Evolutionary conservation across 768 basidiomycete genomes (phyloP).

Genomic region (Kwoniella dejecticola): DNA sequence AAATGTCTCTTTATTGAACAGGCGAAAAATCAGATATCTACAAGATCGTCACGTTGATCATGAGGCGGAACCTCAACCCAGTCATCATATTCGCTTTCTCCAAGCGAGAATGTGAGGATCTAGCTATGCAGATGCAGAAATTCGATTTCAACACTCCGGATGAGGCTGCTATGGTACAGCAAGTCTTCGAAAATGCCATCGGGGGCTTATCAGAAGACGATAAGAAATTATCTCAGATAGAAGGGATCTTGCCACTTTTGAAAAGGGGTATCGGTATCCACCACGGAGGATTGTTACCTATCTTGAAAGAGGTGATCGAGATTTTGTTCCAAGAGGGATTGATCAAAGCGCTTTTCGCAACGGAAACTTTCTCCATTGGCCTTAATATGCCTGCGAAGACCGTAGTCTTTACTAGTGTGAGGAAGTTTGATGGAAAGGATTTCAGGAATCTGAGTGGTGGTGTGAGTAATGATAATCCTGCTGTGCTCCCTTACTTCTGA

Average conservation of each 20-base stretch:
- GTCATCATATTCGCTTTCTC: conserved; percentile 98
- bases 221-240: conserved; percentile 86
- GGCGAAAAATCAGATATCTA: conserved; percentile 75
- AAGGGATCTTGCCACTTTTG: conserved; percentile 85
- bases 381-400: conserved; percentile 99
- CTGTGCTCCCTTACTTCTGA: neutral
- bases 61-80: conserved; percentile 95
- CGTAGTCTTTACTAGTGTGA: conserved; percentile 91
- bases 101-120: conserved; percentile 93
- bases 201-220: conserved; percentile 84
- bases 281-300: conserved; percentile 94
- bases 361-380: conserved; percentile 69
- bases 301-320: conserved; percentile 98
- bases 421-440: conserved; percentile 94
- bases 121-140: conserved; percentile 90
- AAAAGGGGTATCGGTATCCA: conserved; percentile 97
- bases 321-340: conserved; percentile 97
- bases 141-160: conserved; percentile 91
- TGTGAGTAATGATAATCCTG: conserved; percentile 34
- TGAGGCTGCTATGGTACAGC: conserved; percentile 81
- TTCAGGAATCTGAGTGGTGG: conserved; percentile 79
- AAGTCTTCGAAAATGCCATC: conserved; percentile 93
- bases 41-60: conserved; percentile 97
- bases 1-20: no score
- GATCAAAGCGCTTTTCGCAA: conserved; percentile 97